Conservation (phyloP, 2,329 filamentous ascomycete genomes). For the Tolypocladium tundrense region DNA sequence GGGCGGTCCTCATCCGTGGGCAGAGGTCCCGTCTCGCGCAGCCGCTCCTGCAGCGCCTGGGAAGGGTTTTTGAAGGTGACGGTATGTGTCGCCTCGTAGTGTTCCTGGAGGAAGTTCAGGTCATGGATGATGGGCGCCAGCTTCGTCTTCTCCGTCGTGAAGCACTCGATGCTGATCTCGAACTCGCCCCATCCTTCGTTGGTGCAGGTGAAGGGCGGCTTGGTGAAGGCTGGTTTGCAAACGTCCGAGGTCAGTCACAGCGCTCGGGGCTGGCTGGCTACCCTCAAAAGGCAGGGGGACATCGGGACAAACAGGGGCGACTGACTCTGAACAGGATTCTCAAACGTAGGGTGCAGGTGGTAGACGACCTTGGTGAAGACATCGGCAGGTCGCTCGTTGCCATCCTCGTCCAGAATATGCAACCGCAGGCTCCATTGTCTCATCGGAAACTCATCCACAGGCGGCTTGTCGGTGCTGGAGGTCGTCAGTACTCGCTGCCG, state of each 20-base stretch:
- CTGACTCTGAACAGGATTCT: slow-evolving; percentile 75
- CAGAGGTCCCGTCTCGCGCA: slow-evolving; percentile 80
- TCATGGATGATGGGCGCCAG: slow-evolving; percentile 68
- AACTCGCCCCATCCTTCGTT: slow-evolving; percentile 99
- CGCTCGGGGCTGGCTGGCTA: not conserved
- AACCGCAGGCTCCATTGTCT: slow-evolving; percentile 85
- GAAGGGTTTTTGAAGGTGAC: slow-evolving; percentile 91
- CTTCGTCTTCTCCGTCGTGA: slow-evolving; percentile 79
- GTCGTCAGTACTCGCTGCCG: slow-evolving; percentile 2
- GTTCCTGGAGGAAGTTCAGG: slow-evolving; percentile 74
- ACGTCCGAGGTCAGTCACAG: not conserved
- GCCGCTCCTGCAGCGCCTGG: slow-evolving; percentile 64
- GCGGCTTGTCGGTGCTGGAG: slow-evolving; percentile 58
- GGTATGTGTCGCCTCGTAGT: slow-evolving; percentile 73
- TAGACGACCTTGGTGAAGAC: slow-evolving; percentile 91
- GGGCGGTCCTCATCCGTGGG: slow-evolving; percentile 57
- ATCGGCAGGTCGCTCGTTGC: slow-evolving; percentile 70
- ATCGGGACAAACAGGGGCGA: slow-evolving; percentile 14
- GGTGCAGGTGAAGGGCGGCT: slow-evolving; percentile 76
- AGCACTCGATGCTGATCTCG: slow-evolving; percentile 80
- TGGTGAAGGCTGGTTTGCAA: slow-evolving; percentile 56
- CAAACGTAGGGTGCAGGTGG: slow-evolving; percentile 89
- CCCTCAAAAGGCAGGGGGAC: not conserved
- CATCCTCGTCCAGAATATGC: slow-evolving; percentile 73
- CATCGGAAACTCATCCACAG: slow-evolving; percentile 82